Evolutionary conservation across 2,329 filamentous ascomycete genomes (phyloP), one percentile per base, ranked within the genome.

Genomic region (Endoconidiophora laricicola): DNA sequence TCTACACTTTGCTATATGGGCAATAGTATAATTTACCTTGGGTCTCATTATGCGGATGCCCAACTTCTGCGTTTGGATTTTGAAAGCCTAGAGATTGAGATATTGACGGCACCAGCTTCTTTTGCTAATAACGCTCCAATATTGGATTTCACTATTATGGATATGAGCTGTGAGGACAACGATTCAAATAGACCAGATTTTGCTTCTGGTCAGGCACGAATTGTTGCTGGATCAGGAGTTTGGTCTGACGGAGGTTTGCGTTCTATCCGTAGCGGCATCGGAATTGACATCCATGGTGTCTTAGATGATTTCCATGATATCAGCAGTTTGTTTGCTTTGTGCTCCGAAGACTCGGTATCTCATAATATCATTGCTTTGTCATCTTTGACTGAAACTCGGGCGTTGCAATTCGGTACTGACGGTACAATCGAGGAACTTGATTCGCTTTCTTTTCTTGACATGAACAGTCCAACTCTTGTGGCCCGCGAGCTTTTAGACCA

Each of bases 141-240:
- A 40, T 67, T 96, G 38, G 91, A 98, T 61, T 95, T 98, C 58
- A 81, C 84, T 1, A 78, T 98, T 14, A 94, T 96, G 86, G 91
- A 96, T 59, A 83, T 96, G 72, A 39, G 20, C 18, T 6, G 6
- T 6, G 81, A 85, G 53, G 81, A 81, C 20, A 83, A 91, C 55
- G 78, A 73, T 6, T 9, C 12, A 1, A 12, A 12, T 12, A 80
- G 86, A 52, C 64, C 70, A 16, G 83, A 81, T 2, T 98, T 94
- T 60, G 94, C 88, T 0, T 94, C 90, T 0, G 91, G 91, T 0
- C 90, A 98, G 64, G 88, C 91, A 43, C 78, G 88, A 38, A 84
- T 98, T 54, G 86, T 98, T 9, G 88, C 90, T 2, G 90, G 87
- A 0, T 95, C 88, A 50, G 91, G 91, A 24, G 87, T 85, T 0